These are phyloP conservation scores for Huntiella moniliformis DNA, from an alignment of 2,329 filamentous ascomycete genomes.

Conservation along the genomic window DNA sequence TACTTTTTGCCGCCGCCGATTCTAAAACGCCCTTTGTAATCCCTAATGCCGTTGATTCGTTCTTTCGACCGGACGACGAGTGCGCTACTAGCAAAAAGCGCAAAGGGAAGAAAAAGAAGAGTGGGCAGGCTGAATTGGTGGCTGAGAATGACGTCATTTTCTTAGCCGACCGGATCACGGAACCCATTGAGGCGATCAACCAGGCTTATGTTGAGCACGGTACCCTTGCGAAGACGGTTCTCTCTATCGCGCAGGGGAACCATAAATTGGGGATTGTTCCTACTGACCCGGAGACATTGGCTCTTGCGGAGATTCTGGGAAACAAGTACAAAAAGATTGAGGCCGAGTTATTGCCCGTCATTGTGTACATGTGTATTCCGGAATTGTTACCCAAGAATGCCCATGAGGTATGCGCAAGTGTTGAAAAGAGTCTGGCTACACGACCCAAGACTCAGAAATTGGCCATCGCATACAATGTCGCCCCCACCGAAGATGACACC, in stretches of 20 bases:
- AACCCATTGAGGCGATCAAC: slow-evolving; percentile 23
- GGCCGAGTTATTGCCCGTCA: slow-evolving; percentile 22
- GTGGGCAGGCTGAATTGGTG: slow-evolving; percentile 17
- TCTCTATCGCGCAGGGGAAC: slow-evolving; percentile 26
- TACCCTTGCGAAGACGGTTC: slow-evolving; percentile 23
- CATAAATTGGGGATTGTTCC: slow-evolving; percentile 21
- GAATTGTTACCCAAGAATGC: slow-evolving; percentile 18
- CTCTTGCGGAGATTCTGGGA: slow-evolving; percentile 14
- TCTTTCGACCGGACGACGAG: slow-evolving; percentile 38
- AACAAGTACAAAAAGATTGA: slow-evolving; percentile 24
- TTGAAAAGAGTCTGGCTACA: slow-evolving; percentile 23
- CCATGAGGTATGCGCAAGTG: slow-evolving; percentile 23
- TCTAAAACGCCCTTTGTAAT: slow-evolving; percentile 16
- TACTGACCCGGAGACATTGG: slow-evolving; percentile 17
- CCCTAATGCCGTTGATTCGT: slow-evolving; percentile 65
- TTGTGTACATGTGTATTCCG: slow-evolving; percentile 23
- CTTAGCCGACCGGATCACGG: slow-evolving; percentile 25
- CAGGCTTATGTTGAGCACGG: slow-evolving; percentile 22
- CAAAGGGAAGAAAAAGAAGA: slow-evolving; percentile 21
- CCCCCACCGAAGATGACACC: slow-evolving; percentile 18
- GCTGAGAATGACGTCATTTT: slow-evolving; percentile 22
- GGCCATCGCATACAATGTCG: slow-evolving; percentile 21
- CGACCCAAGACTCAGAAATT: slow-evolving; percentile 21
- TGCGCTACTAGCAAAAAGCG: slow-evolving; percentile 13
- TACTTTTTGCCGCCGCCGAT: slow-evolving; percentile 60